A percentile compares a stretch with the other conserved stretches of the same genome.
phyloP scores from a whole-genome alignment of 2,329 filamentous ascomycete species.

The Fusarium solani-melongenae region DNA sequence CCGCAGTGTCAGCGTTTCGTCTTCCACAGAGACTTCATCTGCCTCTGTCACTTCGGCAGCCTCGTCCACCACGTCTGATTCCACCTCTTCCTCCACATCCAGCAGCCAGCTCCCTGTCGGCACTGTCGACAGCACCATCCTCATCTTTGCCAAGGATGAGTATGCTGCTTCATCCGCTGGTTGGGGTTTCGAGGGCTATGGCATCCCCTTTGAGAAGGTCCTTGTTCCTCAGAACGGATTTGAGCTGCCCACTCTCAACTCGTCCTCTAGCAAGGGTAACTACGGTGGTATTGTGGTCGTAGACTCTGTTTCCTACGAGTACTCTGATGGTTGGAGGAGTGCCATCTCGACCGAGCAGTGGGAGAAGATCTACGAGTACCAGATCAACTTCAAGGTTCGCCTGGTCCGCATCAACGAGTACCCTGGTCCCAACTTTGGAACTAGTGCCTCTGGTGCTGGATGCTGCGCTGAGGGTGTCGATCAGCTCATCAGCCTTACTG shows the following conservation, averaged over 20 bases:
- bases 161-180: constrained; percentile 4
- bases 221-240: constrained; percentile 17
- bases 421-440: constrained; percentile 18
- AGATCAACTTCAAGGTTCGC: constrained; percentile 22
- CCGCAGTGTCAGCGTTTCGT: neutral
- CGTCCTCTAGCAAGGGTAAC: constrained; percentile 4
- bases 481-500: constrained; percentile 26
- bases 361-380: constrained; percentile 22
- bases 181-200: constrained; percentile 25
- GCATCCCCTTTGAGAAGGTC: constrained; percentile 23
- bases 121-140: neutral
- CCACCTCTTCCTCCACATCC: neutral
- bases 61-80: neutral
- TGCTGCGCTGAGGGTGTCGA: neutral
- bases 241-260: constrained; percentile 22
- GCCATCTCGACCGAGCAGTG: constrained; percentile 24
- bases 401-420: constrained; percentile 34
- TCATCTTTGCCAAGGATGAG: neutral
- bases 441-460: neutral
- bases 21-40: neutral
- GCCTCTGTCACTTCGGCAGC: neutral
- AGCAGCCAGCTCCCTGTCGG: neutral
- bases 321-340: constrained; percentile 20
- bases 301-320: constrained; percentile 25
- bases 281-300: constrained; percentile 27